A percentile compares a stretch with the other conserved stretches of the same genome.
phyloP scores from a whole-genome alignment of 1,139 yeast species.

The Debaryomyces udenii region DNA sequence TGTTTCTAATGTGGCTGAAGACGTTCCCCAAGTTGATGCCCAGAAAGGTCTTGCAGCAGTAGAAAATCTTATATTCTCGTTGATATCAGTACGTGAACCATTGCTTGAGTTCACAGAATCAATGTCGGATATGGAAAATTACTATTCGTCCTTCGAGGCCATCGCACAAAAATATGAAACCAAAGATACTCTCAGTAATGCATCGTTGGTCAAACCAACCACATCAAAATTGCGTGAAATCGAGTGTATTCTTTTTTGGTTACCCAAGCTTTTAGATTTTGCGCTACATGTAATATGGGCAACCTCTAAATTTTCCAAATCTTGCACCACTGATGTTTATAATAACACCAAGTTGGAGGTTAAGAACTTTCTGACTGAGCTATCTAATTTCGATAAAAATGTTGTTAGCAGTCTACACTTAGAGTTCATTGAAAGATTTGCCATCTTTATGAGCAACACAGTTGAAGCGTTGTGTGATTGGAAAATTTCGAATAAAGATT shows the following conservation, averaged over 20 bases:
- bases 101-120: slow-evolving; percentile 30
- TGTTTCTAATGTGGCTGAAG: slow-evolving; percentile 63
- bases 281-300: slow-evolving; percentile 38
- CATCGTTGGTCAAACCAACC: slow-evolving; percentile 23
- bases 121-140: slow-evolving; percentile 13
- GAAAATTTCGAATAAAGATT: slow-evolving; percentile 28
- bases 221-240: slow-evolving; percentile 23
- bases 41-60: slow-evolving; percentile 78
- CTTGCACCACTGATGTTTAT: slow-evolving; percentile 20
- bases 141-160: slow-evolving; percentile 19
- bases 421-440: slow-evolving; percentile 8
- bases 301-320: slow-evolving; percentile 17
- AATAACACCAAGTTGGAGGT: slow-evolving; percentile 24
- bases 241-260: slow-evolving; percentile 32
- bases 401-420: slow-evolving; percentile 20
- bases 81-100: slow-evolving; percentile 54
- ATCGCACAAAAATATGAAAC: slow-evolving; percentile 19
- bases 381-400: slow-evolving; percentile 15
- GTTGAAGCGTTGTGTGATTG: slow-evolving; percentile 26
- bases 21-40: slow-evolving; percentile 74
- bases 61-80: slow-evolving; percentile 67
- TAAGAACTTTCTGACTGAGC: slow-evolving; percentile 15
- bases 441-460: slow-evolving; percentile 21
- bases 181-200: slow-evolving; percentile 17
- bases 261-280: slow-evolving; percentile 55